phyloP scores from a whole-genome alignment of 2,329 filamentous ascomycete genomes.

The Byssochlamys sp. region DNA sequence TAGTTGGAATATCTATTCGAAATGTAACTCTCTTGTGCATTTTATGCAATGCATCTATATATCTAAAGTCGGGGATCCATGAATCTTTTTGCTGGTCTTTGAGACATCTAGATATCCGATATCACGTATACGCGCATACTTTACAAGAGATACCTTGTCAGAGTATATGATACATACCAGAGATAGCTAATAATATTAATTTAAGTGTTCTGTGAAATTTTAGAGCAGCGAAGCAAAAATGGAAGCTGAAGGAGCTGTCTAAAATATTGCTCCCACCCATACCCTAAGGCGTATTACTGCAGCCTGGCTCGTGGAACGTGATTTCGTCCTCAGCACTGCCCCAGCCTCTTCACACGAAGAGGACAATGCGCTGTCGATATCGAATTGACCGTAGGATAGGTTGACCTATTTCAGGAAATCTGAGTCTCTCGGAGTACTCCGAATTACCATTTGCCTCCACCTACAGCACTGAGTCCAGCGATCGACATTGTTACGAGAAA shows the following conservation, averaged over 20 bases:
- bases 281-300: not conserved
- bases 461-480: not conserved
- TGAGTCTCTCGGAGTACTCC: not conserved
- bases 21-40: not conserved
- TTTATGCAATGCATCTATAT: not conserved
- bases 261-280: too few species aligned
- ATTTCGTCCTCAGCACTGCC: not conserved
- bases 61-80: not conserved
- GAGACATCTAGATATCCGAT: not conserved
- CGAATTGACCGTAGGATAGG: not conserved
- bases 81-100: not conserved
- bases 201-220: too few species aligned
- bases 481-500: not conserved
- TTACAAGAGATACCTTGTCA: too few species aligned
- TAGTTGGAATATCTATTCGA: not conserved
- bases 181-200: too few species aligned
- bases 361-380: not conserved
- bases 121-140: too few species aligned
- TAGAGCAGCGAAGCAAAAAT: too few species aligned
- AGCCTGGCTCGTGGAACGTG: not conserved
- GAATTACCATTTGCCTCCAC: not conserved
- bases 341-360: not conserved
- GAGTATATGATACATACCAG: too few species aligned
- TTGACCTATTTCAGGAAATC: not conserved
- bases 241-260: too few species aligned